Conservation (phyloP, 164 flowering plant species). For the Berberis vulgaris region DNA sequence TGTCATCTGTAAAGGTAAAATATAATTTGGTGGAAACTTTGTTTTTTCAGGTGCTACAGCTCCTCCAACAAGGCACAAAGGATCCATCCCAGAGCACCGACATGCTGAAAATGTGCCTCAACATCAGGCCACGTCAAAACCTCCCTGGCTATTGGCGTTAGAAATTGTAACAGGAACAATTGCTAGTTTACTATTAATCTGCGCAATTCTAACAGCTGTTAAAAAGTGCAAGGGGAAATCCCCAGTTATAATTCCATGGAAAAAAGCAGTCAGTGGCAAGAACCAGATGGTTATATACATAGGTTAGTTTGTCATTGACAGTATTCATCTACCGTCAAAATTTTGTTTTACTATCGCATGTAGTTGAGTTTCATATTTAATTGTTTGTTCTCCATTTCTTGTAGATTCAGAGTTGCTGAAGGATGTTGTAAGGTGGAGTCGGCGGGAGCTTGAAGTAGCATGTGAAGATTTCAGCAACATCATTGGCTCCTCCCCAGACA, state of each 20-base stretch:
- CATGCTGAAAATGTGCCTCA: conserved; percentile 26
- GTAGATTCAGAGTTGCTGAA: conserved; percentile 72
- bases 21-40: conserved; percentile 2
- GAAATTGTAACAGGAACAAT: conserved; percentile 71
- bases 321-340: background rate
- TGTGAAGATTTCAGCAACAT: conserved; percentile 99
- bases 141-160: conserved; percentile 69
- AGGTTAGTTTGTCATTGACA: conserved; percentile 46
- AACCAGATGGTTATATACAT: conserved; percentile 42
- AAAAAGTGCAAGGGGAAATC: conserved; percentile 50
- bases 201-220: conserved; percentile 42
- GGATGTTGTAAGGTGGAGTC: conserved; percentile 49
- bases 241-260: conserved; percentile 69
- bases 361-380: background rate
- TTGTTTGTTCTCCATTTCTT: conserved; percentile 4
- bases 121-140: conserved; percentile 42
- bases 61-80: conserved; percentile 27
- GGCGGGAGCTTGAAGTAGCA: conserved; percentile 94
- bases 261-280: conserved; percentile 53
- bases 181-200: conserved; percentile 43
- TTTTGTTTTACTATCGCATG: background rate
- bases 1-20: background rate
- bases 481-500: conserved; percentile 89
- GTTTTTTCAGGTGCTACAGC: conserved; percentile 26
- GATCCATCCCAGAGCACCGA: conserved; percentile 21